A percentile compares a stretch with the other conserved stretches of the same genome.
phyloP scores from a whole-genome alignment of 495 filamentous ascomycete species.

The Physcia stellaris region DNA sequence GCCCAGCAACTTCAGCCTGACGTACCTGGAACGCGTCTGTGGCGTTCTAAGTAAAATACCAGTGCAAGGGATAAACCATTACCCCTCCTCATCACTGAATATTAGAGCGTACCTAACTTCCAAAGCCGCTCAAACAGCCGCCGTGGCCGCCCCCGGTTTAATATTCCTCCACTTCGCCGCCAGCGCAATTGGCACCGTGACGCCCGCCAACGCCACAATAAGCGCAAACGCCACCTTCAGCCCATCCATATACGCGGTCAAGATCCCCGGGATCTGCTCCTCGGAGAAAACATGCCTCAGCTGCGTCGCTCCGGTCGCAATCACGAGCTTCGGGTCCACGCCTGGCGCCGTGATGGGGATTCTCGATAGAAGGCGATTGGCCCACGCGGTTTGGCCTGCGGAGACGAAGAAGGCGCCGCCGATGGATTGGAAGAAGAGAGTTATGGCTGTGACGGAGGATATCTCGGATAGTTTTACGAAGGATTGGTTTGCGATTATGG shows the following conservation, averaged over 20 bases:
- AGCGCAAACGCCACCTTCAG: slow-evolving; percentile 29
- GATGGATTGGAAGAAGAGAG: slow-evolving; percentile 25
- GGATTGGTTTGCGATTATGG: slow-evolving; percentile 23
- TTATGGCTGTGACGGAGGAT: slow-evolving; percentile 23
- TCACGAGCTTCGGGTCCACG: slow-evolving; percentile 26
- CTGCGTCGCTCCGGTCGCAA: slow-evolving; percentile 37
- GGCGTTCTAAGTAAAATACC: too few relatives aligned
- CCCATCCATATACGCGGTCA: slow-evolving; percentile 45
- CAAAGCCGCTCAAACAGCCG: too few relatives aligned
- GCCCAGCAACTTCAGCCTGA: too few relatives aligned
- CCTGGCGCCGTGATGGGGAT: slow-evolving; percentile 25
- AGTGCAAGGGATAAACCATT: too few relatives aligned
- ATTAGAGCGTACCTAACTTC: too few relatives aligned
- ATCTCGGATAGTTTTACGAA: slow-evolving; percentile 36
- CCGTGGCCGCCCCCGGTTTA: too few relatives aligned
- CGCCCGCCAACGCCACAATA: slow-evolving; percentile 11
- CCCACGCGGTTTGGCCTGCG: slow-evolving; percentile 33
- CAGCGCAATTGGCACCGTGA: slow-evolving; percentile 7
- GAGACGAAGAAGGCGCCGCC: slow-evolving; percentile 36
- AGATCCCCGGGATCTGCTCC: slow-evolving; percentile 32
- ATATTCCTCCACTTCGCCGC: not conserved
- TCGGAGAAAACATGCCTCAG: slow-evolving; percentile 31
- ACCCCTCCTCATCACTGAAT: too few relatives aligned
- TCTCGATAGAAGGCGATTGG: slow-evolving; percentile 24
- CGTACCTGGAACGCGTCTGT: too few relatives aligned